A percentile compares a stretch with the other conserved stretches of the same genome.
Evolutionary conservation across 139 green algal genomes (phyloP).

Genomic region (Spirogloea muscicola): DNA sequence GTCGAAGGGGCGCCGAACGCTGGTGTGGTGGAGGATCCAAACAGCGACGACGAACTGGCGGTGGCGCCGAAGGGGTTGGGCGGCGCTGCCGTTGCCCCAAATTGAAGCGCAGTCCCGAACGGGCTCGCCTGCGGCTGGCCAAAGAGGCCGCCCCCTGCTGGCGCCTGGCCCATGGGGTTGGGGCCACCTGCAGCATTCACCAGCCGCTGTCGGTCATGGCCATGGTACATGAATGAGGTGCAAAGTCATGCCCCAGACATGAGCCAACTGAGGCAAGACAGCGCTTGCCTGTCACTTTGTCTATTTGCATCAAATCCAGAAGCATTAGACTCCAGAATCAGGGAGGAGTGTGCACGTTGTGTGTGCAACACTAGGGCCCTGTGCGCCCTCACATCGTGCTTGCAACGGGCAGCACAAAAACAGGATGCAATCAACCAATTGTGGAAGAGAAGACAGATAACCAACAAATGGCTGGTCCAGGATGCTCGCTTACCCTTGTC

Average conservation of each 20-base stretch:
- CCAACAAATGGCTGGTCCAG: too few species aligned
- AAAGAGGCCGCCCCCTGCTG: conserved; percentile 10
- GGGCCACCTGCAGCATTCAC: too few species aligned
- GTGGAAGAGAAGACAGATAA: too few species aligned
- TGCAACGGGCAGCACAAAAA: background rate
- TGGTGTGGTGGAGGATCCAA: conserved; percentile 19
- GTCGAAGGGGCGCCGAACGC: conserved; percentile 46
- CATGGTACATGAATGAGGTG: background rate
- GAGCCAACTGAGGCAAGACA: background rate
- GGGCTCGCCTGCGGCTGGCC: conserved; percentile 22
- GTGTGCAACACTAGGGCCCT: background rate
- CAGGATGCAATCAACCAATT: background rate
- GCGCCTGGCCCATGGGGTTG: too few species aligned
- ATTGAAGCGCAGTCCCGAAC: conserved; percentile 11
- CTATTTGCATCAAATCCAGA: background rate
- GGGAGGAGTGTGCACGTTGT: background rate
- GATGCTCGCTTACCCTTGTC: conserved; percentile 50
- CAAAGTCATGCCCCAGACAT: background rate
- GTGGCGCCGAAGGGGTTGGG: conserved; percentile 2
- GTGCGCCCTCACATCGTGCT: background rate
- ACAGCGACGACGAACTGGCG: background rate
- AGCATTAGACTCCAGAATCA: background rate
- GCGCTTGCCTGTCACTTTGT: background rate
- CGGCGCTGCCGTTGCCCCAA: background rate
- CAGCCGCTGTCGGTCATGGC: background rate